phyloP scores from a whole-genome alignment of 495 filamentous ascomycete species.

The Penicillium dipodomyicola region DNA sequence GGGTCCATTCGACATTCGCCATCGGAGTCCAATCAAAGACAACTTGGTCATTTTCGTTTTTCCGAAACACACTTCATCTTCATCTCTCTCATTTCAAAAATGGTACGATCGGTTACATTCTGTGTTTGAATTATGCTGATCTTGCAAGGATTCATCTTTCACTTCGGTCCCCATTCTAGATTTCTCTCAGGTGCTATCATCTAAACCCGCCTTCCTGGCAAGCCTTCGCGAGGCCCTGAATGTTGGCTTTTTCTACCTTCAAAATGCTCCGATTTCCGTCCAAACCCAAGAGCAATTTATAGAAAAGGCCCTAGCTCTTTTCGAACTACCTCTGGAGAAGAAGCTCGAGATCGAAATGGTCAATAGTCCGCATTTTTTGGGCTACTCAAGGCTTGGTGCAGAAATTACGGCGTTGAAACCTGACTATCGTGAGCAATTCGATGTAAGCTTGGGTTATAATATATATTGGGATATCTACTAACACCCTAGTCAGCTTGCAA shows the following conservation, averaged over 20 bases:
- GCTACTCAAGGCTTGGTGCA: conserved; percentile 49
- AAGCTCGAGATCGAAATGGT: conserved; percentile 90
- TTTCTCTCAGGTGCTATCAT: conserved; percentile 60
- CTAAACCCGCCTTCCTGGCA: conserved; percentile 68
- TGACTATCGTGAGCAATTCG: conserved; percentile 78
- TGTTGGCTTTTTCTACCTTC: conserved; percentile 91
- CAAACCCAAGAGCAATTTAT: conserved; percentile 67
- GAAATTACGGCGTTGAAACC: conserved; percentile 45
- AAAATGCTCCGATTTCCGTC: conserved; percentile 73
- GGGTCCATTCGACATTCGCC: no score
- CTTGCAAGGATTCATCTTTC: conserved; percentile 47
- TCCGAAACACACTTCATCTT: conserved; percentile 25
- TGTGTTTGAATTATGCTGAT: conserved; percentile 1
- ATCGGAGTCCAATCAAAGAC: no score
- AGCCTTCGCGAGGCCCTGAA: conserved; percentile 76
- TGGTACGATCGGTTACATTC: conserved; percentile 6
- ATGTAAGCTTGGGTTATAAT: conserved; percentile 56
- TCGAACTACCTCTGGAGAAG: conserved; percentile 77
- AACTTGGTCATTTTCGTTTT: no score
- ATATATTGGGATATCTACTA: neutral
- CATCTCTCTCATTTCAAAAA: conserved; percentile 47
- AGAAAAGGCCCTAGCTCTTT: conserved; percentile 67
- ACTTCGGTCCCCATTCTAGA: conserved; percentile 78
- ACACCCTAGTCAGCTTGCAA: conserved; percentile 40
- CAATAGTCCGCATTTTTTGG: conserved; percentile 63